Percentiles rank a stretch among this genome's conserved stretches.
These are phyloP conservation scores for Umbellularia californica DNA, from an alignment of 164 flowering plant species.

Conservation along the genomic window DNA sequence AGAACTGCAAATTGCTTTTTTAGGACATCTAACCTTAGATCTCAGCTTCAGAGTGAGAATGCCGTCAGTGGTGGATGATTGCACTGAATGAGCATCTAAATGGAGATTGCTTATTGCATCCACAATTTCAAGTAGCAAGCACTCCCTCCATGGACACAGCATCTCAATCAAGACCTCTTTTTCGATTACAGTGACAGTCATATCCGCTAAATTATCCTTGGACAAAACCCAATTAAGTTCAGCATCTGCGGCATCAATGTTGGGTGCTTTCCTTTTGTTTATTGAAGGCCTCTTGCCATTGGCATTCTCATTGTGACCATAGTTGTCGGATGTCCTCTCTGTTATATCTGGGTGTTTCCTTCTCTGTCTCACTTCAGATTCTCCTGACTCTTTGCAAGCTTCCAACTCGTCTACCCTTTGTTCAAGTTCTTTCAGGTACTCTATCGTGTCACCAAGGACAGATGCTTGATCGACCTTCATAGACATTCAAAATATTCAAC, in stretches of 20 bases:
- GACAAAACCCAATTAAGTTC: slow-evolving; percentile 26
- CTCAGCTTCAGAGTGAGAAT: slow-evolving; percentile 46
- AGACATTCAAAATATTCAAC: neutral
- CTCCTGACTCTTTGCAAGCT: slow-evolving; percentile 37
- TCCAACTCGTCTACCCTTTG: slow-evolving; percentile 72
- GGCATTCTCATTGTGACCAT: slow-evolving; percentile 25
- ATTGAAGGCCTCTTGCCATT: slow-evolving; percentile 26
- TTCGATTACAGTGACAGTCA: slow-evolving; percentile 45
- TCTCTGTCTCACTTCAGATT: slow-evolving; percentile 30
- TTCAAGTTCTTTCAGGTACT: slow-evolving; percentile 71
- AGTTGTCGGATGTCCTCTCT: slow-evolving; percentile 72
- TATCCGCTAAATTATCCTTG: slow-evolving; percentile 28
- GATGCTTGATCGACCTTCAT: slow-evolving; percentile 69
- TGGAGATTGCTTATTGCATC: slow-evolving; percentile 56
- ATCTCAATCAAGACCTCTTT: slow-evolving; percentile 57
- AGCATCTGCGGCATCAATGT: slow-evolving; percentile 32
- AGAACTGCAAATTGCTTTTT: no score
- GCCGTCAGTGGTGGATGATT: slow-evolving; percentile 59
- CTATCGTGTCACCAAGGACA: slow-evolving; percentile 60
- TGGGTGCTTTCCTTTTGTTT: slow-evolving; percentile 69
- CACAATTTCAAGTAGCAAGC: slow-evolving; percentile 63
- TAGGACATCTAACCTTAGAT: slow-evolving; percentile 53
- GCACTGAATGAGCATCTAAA: slow-evolving; percentile 59
- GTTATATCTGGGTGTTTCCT: slow-evolving; percentile 38
- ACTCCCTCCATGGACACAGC: slow-evolving; percentile 67